Base-by-base conservation (phyloP, 2,329 filamentous ascomycete genomes). In the Dothideomycetes sp. region DNA sequence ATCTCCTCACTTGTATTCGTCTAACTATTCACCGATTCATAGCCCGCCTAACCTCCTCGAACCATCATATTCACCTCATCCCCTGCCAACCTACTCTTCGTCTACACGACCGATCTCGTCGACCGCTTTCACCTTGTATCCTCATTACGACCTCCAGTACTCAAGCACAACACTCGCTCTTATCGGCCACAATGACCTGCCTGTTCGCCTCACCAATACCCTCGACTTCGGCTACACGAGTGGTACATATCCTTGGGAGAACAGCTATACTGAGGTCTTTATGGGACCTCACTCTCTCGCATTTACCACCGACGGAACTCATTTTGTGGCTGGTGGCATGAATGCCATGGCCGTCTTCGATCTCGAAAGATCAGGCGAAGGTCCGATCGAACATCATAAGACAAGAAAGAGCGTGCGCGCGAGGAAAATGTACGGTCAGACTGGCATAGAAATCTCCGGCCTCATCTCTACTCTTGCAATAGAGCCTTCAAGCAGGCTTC, bases 291-390 rank as follows among this genome's bases (percentile, higher is more conserved):
- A 72, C 48, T 72, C 69, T 19, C 63, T 81, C 3, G 49, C 65
- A n/a, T 80, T 75, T 52, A 61, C 57, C 3, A 51, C 59, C 3
- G 55, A 63, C 7, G 70, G 70, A 8, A 61, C 60, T 0, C 58
- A 60, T 42, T 79, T 81, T 55, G 56, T 79, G 37, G 72, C 74
- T 4, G 76, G 75, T n/a, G 64, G 64, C 3, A 61, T 69, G 30
- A 70, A 69, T 44, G 49, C 64, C 9, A 66, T 80, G 34, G 66
- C 70, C 32, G 51, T 70, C 12, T 80, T 79, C 49, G 74, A 80
- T 52, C 51, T 74, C 18, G 59, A 61, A 4, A 59, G 69, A 8
- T 52, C 65, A 4, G 62, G 65, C 3, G 57, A 65, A 18, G 66
- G 62, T 0, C 75, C 76, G 0, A 43, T 68, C 2, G 51, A 56